phyloP scores from a whole-genome alignment of 164 flowering plant genomes.

The Tetrastigma voinierianum region DNA sequence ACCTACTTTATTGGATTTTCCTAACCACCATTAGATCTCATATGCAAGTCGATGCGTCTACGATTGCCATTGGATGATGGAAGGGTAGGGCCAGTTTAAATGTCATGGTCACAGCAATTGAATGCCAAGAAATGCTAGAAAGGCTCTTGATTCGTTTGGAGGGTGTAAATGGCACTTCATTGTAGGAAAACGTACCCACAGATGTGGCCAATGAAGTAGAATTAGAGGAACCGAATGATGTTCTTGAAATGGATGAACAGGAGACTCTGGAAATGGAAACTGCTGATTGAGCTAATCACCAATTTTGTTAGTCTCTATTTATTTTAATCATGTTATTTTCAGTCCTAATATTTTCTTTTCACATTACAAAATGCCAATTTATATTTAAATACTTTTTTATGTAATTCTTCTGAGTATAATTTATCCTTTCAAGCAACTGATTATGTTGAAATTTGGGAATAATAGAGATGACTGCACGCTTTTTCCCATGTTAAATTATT shows the following conservation, averaged over 20 bases:
- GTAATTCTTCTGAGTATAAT: background rate
- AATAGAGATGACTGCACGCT: background rate
- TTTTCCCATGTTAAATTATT: background rate
- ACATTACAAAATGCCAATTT: background rate
- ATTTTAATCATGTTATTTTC: background rate
- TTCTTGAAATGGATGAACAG: constrained; percentile 5
- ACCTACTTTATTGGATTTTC: too few species aligned
- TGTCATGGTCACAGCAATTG: constrained; percentile 79
- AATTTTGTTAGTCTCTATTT: background rate
- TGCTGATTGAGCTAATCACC: background rate
- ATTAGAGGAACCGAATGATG: background rate
- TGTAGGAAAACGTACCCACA: constrained; percentile 12
- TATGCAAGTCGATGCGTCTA: constrained; percentile 42
- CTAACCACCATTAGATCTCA: too few species aligned
- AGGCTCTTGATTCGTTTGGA: constrained; percentile 51
- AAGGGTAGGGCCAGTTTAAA: constrained; percentile 68
- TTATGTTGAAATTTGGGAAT: background rate
- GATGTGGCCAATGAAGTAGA: constrained; percentile 3
- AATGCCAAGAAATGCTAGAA: constrained; percentile 80
- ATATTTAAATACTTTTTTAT: background rate
- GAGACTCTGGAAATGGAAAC: background rate
- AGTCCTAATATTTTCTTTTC: background rate
- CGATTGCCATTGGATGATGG: constrained; percentile 96
- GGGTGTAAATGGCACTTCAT: constrained; percentile 10
- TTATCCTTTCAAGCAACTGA: background rate